Evolutionary conservation across 345 rosid genomes (phyloP).

Genomic region (Hirschfeldia incana): DNA sequence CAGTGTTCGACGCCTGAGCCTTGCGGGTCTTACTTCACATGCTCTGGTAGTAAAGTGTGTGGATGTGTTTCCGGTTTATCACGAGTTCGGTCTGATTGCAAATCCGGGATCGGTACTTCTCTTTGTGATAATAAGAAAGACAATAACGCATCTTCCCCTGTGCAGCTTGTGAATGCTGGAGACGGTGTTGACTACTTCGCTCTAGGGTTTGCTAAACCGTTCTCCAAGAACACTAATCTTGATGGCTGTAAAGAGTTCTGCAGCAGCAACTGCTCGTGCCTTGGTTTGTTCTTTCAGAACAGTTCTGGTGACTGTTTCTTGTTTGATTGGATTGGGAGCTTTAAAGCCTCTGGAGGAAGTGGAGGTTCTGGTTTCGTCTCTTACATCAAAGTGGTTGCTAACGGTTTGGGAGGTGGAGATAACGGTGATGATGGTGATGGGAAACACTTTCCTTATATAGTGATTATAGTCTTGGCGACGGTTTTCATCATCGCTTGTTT

Average conservation of each 20-base stretch:
- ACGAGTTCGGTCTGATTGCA: constrained; percentile 43
- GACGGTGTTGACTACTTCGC: constrained; percentile 63
- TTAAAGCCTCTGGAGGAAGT: constrained; percentile 37
- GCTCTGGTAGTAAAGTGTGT: constrained; percentile 57
- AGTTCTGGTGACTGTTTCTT: constrained; percentile 70
- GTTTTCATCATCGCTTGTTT: constrained; percentile 48
- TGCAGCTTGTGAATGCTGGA: constrained; percentile 58
- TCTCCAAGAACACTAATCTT: constrained; percentile 51
- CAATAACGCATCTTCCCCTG: constrained; percentile 32
- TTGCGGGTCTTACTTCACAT: constrained; percentile 59
- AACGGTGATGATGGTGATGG: constrained; percentile 42
- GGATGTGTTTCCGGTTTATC: constrained; percentile 61
- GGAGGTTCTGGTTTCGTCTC: constrained; percentile 47
- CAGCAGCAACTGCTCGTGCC: constrained; percentile 69
- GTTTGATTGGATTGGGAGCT: constrained; percentile 71
- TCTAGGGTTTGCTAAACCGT: constrained; percentile 54
- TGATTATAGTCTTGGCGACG: constrained; percentile 54
- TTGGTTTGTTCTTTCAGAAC: constrained; percentile 67
- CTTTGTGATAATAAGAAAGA: constrained; percentile 46
- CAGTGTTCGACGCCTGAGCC: constrained; percentile 68
- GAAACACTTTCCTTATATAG: constrained; percentile 51
- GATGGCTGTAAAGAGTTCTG: constrained; percentile 71
- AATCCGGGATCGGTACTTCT: constrained; percentile 49
- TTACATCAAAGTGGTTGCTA: constrained; percentile 56
- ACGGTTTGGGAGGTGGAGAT: constrained; percentile 25